A percentile compares a stretch with the other conserved stretches of the same genome.
These are phyloP conservation scores for Perkinsus chesapeaki DNA, from an alignment of 169 alveolate genomes.

Conservation along the genomic window DNA sequence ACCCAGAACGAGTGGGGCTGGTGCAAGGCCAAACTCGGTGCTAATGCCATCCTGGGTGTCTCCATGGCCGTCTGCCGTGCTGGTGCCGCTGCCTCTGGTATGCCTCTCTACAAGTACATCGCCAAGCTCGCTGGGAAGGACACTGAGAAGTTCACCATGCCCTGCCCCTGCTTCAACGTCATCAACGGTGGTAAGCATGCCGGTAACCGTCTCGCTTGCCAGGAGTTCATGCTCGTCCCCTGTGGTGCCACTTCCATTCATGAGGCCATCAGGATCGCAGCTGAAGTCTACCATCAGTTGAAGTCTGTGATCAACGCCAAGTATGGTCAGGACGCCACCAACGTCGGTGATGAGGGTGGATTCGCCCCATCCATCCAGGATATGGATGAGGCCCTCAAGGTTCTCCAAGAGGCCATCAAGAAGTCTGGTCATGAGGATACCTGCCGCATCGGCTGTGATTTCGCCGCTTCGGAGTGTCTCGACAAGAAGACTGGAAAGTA, in stretches of 20 bases:
- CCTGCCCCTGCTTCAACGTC: conserved; percentile 84
- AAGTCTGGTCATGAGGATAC: conserved; percentile 93
- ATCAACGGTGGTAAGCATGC: conserved; percentile 95
- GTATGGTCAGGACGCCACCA: conserved; percentile 95
- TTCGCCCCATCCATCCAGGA: conserved; percentile 94
- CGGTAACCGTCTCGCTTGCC: conserved; percentile 49
- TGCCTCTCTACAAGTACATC: conserved; percentile 92
- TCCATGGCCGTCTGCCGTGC: conserved; percentile 98
- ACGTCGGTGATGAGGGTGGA: conserved; percentile 99
- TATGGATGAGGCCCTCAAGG: conserved; percentile 90
- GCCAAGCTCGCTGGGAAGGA: conserved; percentile 88
- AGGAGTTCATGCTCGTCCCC: conserved; percentile 95
- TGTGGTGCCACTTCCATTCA: conserved; percentile 91
- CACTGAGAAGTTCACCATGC: conserved; percentile 83
- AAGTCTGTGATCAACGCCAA: conserved; percentile 85
- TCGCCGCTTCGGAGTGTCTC: conserved; percentile 98
- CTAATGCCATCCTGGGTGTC: conserved; percentile 97
- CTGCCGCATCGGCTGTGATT: conserved; percentile 84
- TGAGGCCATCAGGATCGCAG: conserved; percentile 91
- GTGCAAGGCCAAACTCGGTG: conserved; percentile 94
- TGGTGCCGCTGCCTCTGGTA: conserved; percentile 92
- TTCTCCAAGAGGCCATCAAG: conserved; percentile 88
- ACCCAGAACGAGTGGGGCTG: conserved; percentile 96
- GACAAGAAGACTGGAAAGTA: conserved; percentile 70
- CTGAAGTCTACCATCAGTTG: conserved; percentile 94